These are phyloP conservation scores for Chenopodium album DNA, from an alignment of 148 eudicot species.

Conservation along the genomic window DNA sequence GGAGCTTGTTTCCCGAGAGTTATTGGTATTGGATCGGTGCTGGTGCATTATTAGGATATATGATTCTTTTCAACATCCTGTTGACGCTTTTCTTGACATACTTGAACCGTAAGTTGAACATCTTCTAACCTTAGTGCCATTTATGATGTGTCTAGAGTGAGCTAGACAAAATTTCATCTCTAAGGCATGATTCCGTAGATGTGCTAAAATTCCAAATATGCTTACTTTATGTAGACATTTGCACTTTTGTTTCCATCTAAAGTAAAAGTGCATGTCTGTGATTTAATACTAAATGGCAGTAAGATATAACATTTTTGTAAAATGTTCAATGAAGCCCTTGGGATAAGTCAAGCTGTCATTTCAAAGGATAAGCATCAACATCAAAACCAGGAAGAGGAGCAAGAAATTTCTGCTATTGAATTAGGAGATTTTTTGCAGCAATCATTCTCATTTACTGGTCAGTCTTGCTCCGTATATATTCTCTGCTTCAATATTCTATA, in stretches of 20 bases:
- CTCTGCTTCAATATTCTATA: neutral
- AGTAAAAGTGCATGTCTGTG: neutral
- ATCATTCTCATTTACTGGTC: conserved; percentile 82
- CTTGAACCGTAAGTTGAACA: conserved; percentile 76
- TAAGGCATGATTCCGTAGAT: neutral
- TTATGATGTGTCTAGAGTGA: neutral
- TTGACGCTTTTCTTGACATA: conserved; percentile 77
- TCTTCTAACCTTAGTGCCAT: conserved; percentile 15
- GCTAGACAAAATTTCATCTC: neutral
- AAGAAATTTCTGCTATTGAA: conserved; percentile 37
- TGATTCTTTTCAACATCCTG: conserved; percentile 68
- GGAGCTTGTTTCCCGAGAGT: conserved; percentile 73
- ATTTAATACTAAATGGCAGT: neutral
- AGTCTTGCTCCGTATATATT: conserved; percentile 13
- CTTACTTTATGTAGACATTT: neutral
- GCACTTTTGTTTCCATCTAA: neutral
- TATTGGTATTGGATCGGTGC: conserved; percentile 99
- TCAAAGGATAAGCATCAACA: conserved; percentile 34
- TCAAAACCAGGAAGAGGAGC: conserved; percentile 33
- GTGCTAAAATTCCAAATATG: neutral
- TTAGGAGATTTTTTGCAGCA: conserved; percentile 65
- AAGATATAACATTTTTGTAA: conserved; percentile 7
- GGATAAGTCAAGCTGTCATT: conserved; percentile 60
- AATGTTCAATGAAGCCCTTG: conserved; percentile 55
- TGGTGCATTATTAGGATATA: conserved; percentile 89